Percentiles rank a stretch among this genome's conserved stretches.
These are phyloP conservation scores for Triangularia setosa DNA, from an alignment of 2,329 filamentous ascomycete species.

Conservation along the genomic window DNA sequence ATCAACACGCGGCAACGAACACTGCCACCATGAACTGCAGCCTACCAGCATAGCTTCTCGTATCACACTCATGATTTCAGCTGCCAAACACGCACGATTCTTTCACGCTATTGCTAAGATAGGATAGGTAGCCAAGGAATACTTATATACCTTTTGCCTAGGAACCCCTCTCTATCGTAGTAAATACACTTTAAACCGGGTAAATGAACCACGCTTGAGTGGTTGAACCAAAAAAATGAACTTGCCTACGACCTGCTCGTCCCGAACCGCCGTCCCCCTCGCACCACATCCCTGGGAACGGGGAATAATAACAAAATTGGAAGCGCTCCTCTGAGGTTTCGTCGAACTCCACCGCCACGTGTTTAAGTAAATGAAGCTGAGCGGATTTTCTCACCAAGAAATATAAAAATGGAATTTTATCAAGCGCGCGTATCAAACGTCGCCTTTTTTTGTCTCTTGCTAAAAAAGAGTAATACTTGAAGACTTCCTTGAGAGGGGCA, in stretches of 20 bases:
- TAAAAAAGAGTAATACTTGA: no score
- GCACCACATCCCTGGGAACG: background rate
- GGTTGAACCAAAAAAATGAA: background rate
- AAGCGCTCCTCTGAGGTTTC: background rate
- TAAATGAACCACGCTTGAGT: background rate
- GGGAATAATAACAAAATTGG: background rate
- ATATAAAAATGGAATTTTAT: background rate
- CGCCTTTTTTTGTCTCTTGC: no score
- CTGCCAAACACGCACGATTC: no score
- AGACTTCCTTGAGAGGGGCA: no score
- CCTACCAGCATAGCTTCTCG: background rate
- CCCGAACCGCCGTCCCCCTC: constrained; percentile 1
- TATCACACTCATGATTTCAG: background rate
- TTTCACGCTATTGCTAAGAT: background rate
- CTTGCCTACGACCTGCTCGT: background rate
- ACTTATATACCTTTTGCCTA: background rate
- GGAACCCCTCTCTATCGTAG: background rate
- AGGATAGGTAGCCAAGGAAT: background rate
- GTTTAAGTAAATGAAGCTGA: background rate
- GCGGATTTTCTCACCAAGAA: background rate
- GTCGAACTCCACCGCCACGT: background rate
- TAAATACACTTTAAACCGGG: constrained; percentile 2
- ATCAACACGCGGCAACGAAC: background rate
- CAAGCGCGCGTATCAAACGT: background rate
- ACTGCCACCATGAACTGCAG: background rate